Evolutionary conservation across 129 eudicot species (phyloP).

Genomic region (Artemisia argyi): DNA sequence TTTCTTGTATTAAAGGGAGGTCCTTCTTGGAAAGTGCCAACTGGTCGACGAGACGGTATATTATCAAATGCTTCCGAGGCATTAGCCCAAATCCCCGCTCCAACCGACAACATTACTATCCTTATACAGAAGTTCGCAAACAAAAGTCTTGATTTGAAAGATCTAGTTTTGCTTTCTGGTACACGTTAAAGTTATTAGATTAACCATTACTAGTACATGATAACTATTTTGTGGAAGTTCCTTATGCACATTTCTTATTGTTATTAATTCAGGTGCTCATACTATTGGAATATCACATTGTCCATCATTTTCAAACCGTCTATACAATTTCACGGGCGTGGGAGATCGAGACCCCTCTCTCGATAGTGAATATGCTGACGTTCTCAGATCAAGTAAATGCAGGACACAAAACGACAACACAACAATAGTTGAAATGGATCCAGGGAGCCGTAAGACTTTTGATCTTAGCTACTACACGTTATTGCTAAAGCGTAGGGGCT

Average conservation of each 20-base stretch:
- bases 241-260: background rate
- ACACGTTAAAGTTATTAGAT: constrained; percentile 1
- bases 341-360: constrained; percentile 71
- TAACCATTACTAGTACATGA: background rate
- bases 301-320: constrained; percentile 52
- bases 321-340: constrained; percentile 77
- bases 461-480: constrained; percentile 74
- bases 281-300: constrained; percentile 80
- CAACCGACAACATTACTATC: constrained; percentile 52
- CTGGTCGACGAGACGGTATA: constrained; percentile 82
- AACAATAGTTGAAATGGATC: constrained; percentile 79
- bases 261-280: constrained; percentile 60
- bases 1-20: constrained; percentile 57
- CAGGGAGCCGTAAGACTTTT: constrained; percentile 76
- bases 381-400: constrained; percentile 61
- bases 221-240: background rate
- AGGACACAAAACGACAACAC: constrained; percentile 46
- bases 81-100: constrained; percentile 60
- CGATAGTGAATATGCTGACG: constrained; percentile 69
- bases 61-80: constrained; percentile 77
- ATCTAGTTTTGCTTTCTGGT: constrained; percentile 87
- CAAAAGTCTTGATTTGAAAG: constrained; percentile 70
- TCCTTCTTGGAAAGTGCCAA: constrained; percentile 81
- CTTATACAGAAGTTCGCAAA: constrained; percentile 58
- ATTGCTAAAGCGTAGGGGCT: constrained; percentile 66